These are phyloP conservation scores for Linaria vulgaris DNA, from an alignment of 257 asterid genomes.

Conservation along the genomic window DNA sequence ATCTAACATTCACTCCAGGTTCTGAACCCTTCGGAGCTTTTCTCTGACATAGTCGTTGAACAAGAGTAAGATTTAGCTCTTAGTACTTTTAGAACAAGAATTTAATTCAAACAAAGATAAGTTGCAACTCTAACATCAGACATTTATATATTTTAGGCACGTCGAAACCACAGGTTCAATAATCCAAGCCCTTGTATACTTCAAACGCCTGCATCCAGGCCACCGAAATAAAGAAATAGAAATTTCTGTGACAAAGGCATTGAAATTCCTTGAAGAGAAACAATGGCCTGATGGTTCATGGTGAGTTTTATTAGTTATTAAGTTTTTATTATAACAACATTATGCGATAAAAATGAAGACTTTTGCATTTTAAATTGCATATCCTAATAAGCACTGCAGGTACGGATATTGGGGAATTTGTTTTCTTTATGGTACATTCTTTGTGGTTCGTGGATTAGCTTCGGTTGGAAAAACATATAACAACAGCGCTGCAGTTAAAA, in stretches of 20 bases:
- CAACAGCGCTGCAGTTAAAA: conserved; percentile 49
- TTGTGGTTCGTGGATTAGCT: conserved; percentile 48
- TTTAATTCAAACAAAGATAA: neutral
- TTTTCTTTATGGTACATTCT: conserved; percentile 62
- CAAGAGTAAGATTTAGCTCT: conserved; percentile 50
- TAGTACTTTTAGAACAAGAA: neutral
- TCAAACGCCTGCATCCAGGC: conserved; percentile 68
- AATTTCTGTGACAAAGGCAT: conserved; percentile 43
- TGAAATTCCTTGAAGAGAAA: conserved; percentile 50
- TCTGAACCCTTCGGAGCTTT: conserved; percentile 79
- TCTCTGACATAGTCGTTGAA: conserved; percentile 82
- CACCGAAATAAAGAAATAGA: conserved; percentile 75
- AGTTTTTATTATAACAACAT: too few species aligned
- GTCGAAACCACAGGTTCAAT: conserved; percentile 59
- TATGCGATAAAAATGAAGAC: too few species aligned
- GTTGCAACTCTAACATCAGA: neutral
- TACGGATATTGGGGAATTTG: conserved; percentile 32
- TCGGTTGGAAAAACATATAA: conserved; percentile 56
- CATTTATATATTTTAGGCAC: conserved; percentile 45
- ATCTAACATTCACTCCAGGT: conserved; percentile 32
- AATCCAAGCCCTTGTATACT: conserved; percentile 52
- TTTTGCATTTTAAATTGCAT: neutral
- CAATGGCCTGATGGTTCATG: conserved; percentile 87
- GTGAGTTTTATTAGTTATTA: conserved; percentile 14
- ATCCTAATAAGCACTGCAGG: conserved; percentile 34